Base-by-base conservation (phyloP, 129 eudicot genomes). In the Kitagawia praeruptora region DNA sequence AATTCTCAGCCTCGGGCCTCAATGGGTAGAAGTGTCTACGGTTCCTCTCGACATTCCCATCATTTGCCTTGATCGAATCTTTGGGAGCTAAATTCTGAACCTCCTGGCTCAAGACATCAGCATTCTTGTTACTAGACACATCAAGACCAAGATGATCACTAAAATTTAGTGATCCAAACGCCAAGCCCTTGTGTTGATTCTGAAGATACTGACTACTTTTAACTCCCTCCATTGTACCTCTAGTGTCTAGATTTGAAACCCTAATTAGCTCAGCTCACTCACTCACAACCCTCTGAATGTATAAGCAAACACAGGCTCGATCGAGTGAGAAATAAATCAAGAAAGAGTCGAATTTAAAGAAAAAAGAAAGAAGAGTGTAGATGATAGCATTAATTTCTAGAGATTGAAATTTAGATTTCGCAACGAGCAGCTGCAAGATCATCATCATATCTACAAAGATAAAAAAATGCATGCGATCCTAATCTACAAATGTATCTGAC, bases 1-100 rank as follows among this genome's bases (percentile, higher is more conserved):
- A 93, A 80, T 93, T 97, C 49, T 85, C 92, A 21, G 96, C 97
- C 77, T 89, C 90, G 3, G 96, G 93, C 46, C 98, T 85, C 81
- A 91, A 39, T 0, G 98, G 98, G 81, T 89, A 91, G 72, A 78
- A 82, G 82, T 77, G 78, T 82, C 83, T 82, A 84, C 80, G 7
- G 34, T 12, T 76, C 78, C 48, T 75, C 27, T 74, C 56, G 46
- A n/a, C 84, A 70, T 53, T 58, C 39, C 31, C 76, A 31, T 31
- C 34, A 31, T 31, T 31, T 31, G 34, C 34, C 34, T 31, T 31
- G 34, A 31, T 31, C 34, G 34, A 31, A 31, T 31, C 34, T 31
- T 31, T 31, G 0, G 34, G 34, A 31, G n/a, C n/a, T n/a, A n/a
- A n/a, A n/a, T n/a, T n/a, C n/a, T 31, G 34, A 31, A 31, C 34